These are phyloP conservation scores for Houttuynia cordata DNA, from an alignment of 164 flowering plant genomes.

Conservation along the genomic window DNA sequence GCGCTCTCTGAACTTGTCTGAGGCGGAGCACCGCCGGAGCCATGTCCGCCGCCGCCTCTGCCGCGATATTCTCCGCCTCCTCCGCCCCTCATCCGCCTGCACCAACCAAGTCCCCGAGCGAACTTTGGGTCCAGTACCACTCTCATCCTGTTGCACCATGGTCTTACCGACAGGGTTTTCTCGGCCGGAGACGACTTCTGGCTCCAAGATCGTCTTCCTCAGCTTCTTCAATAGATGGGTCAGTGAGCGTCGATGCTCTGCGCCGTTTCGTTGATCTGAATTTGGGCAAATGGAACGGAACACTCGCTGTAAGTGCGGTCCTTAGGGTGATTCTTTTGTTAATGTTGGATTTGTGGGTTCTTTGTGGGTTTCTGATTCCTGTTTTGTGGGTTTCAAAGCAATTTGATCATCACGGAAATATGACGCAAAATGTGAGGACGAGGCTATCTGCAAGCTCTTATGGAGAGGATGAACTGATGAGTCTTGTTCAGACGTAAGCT, in stretches of 20 bases:
- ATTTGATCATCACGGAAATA: slow-evolving; percentile 65
- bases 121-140: no score
- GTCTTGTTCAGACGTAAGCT: slow-evolving; percentile 83
- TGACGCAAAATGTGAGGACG: slow-evolving; percentile 58
- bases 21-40: no score
- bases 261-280: slow-evolving; percentile 55
- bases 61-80: no score
- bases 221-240: slow-evolving; percentile 6
- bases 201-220: slow-evolving; percentile 7
- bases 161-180: not conserved
- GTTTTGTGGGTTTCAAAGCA: slow-evolving; percentile 31
- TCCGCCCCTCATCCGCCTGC: no score
- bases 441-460: slow-evolving; percentile 66
- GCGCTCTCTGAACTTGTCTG: no score
- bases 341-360: not conserved
- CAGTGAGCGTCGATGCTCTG: slow-evolving; percentile 47
- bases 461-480: slow-evolving; percentile 85
- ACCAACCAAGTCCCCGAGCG: no score
- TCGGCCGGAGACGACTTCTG: not conserved
- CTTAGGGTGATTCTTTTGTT: not conserved
- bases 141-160: no score
- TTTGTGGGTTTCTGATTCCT: not conserved
- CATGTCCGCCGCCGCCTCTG: no score
- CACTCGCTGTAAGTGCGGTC: slow-evolving; percentile 41
- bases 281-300: slow-evolving; percentile 65